Base-by-base conservation (phyloP, 148 eudicot species). In the Suaeda aralocaspica region DNA sequence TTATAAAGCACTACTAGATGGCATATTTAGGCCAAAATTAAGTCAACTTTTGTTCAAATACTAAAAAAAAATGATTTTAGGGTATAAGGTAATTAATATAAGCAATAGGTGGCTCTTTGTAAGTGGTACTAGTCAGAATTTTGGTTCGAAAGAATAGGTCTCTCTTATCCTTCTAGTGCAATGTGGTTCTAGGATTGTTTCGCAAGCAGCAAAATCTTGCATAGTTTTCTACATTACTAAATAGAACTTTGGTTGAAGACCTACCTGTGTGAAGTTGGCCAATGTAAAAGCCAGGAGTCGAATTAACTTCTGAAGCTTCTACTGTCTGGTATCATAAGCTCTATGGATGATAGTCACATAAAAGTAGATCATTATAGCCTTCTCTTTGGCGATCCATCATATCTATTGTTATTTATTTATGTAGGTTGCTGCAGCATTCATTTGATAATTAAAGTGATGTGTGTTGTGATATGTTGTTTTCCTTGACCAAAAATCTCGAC, bases 151-250 rank as follows among this genome's bases (percentile, higher is more conserved):
- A 33, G 7, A 45, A 29, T 57, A 56, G 53, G 36, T 6, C 3
- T 49, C n/a, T 7, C 28, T 5, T 30, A 19, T 53, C 13, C 21
- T 36, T 55, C 26, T 41, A 56, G 50, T 62, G 25, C 57, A 11
- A 11, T 22, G 2, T 36, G 29, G 59, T 53, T 19, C 12, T 64
- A 19, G 28, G 36, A 18, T 51, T 49, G 59, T 31, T 15, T 63
- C 21, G 34, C 57, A 64, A 29, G 28, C n/a, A n/a, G n/a, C 22
- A 62, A 42, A 53, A 28, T 64, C 69, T 45, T 28, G 6, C 15
- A 39, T n/a, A 41, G 51, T 58, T 72, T 71, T 77, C 68, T 28
- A 31, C 46, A 66, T 72, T 63, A 48, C 12, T 50, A 28, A 60
- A 21, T 0, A 60, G 22, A 59, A 59, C 45, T 33, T n/a, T 48